These are phyloP conservation scores for Elsinoe fawcettii DNA, from an alignment of 2,329 filamentous ascomycete species.

Conservation along the genomic window DNA sequence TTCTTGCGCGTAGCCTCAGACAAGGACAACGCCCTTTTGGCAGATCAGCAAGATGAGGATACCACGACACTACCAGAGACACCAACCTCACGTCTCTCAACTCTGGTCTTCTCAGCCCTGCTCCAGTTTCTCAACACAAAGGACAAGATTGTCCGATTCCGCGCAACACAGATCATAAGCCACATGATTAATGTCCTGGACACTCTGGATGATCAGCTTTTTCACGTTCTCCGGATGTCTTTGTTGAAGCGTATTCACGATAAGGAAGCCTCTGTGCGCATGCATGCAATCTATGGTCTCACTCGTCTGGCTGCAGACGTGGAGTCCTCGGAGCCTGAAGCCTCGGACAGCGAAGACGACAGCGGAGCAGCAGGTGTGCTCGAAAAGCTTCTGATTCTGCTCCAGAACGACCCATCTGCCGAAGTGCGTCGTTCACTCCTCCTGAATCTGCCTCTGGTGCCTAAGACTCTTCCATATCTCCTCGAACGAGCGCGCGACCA, in stretches of 20 bases:
- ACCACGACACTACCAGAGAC: slow-evolving; percentile 71
- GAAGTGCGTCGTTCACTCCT: slow-evolving; percentile 85
- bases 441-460: slow-evolving; percentile 80
- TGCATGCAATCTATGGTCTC: slow-evolving; percentile 87
- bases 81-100: slow-evolving; percentile 70
- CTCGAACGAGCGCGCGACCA: slow-evolving; percentile 86
- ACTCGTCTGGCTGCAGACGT: slow-evolving; percentile 69
- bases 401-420: slow-evolving; percentile 89
- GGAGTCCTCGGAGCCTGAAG: slow-evolving; percentile 51
- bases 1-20: slow-evolving; percentile 66
- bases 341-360: slow-evolving; percentile 52
- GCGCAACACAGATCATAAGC: slow-evolving; percentile 80
- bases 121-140: slow-evolving; percentile 74
- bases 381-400: slow-evolving; percentile 74
- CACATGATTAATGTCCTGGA: slow-evolving; percentile 90
- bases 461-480: slow-evolving; percentile 74
- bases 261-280: slow-evolving; percentile 85
- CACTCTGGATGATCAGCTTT: slow-evolving; percentile 85
- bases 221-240: slow-evolving; percentile 69
- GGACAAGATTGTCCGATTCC: slow-evolving; percentile 86
- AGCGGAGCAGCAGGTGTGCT: slow-evolving; percentile 61
- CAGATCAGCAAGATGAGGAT: slow-evolving; percentile 48
- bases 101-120: slow-evolving; percentile 63
- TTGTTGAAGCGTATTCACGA: slow-evolving; percentile 81
- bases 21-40: slow-evolving; percentile 41